Evolutionary conservation across 768 basidiomycete species (phyloP).

Genomic region (Amanita jacksonii): DNA sequence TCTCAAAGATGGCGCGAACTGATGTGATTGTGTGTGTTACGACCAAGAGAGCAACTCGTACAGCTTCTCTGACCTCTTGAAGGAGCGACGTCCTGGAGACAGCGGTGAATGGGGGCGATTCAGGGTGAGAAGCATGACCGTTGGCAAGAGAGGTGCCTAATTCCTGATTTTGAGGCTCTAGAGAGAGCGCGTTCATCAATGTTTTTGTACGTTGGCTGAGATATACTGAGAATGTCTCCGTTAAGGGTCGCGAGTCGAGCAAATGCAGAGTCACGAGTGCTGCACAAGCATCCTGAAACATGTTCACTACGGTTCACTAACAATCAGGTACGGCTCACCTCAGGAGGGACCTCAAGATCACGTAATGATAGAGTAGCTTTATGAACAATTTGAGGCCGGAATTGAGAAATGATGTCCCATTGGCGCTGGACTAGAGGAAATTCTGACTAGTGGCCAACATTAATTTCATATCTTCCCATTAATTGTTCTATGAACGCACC

Average conservation of each 20-base stretch:
- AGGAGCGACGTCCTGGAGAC: slow-evolving; percentile 25
- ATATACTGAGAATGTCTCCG: slow-evolving; percentile 61
- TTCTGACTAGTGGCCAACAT: slow-evolving; percentile 46
- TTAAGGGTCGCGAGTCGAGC: slow-evolving; percentile 77
- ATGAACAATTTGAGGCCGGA: slow-evolving; percentile 82
- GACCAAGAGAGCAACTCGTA: slow-evolving; percentile 40
- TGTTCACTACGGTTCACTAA: slow-evolving; percentile 4
- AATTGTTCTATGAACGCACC: slow-evolving; percentile 26
- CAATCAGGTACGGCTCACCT: slow-evolving; percentile 31
- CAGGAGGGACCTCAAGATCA: slow-evolving; percentile 39
- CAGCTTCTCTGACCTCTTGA: slow-evolving; percentile 44
- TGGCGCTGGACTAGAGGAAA: slow-evolving; percentile 86
- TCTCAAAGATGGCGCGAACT: slow-evolving; percentile 49
- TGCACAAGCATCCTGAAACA: slow-evolving; percentile 57
- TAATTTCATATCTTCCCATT: neutral
- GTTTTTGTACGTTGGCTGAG: slow-evolving; percentile 63
- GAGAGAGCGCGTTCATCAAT: slow-evolving; percentile 20
- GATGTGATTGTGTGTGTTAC: slow-evolving; percentile 51
- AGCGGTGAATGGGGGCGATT: slow-evolving; percentile 5
- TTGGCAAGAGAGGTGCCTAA: slow-evolving; percentile 19
- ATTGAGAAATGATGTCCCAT: slow-evolving; percentile 85
- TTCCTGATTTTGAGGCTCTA: slow-evolving; percentile 25
- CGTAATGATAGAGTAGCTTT: slow-evolving; percentile 79
- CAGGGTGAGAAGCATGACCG: slow-evolving; percentile 22
- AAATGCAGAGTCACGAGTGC: slow-evolving; percentile 77